These are phyloP conservation scores for Aureobasidium sp. DNA, from an alignment of 2,329 filamentous ascomycete species.

Conservation along the genomic window DNA sequence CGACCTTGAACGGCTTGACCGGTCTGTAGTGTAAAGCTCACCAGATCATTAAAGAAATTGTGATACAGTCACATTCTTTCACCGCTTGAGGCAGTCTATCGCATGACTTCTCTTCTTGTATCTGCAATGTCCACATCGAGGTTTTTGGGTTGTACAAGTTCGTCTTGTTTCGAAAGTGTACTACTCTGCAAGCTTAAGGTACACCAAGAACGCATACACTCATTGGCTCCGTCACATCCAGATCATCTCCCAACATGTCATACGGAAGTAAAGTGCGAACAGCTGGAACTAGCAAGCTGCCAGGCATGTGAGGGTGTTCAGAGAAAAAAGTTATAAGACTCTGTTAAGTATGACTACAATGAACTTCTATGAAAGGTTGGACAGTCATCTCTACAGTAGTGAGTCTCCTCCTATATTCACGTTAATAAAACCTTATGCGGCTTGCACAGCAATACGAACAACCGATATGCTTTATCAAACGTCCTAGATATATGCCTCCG, in stretches of 20 bases:
- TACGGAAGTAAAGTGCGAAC: background rate
- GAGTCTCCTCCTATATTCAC: background rate
- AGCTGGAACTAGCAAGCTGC: background rate
- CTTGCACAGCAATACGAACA: background rate
- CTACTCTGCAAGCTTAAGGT: background rate
- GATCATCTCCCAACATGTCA: background rate
- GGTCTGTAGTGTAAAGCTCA: background rate
- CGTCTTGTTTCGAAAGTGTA: background rate
- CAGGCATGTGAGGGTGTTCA: background rate
- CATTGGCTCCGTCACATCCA: background rate
- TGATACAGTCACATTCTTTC: background rate
- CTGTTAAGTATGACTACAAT: background rate
- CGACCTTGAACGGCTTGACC: background rate
- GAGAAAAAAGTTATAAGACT: background rate
- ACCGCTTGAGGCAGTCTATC: background rate
- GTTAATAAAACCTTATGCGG: background rate
- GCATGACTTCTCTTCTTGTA: background rate
- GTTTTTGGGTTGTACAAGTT: background rate
- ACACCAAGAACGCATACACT: background rate
- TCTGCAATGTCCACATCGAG: background rate
- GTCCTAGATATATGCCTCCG: background rate
- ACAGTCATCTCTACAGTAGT: background rate
- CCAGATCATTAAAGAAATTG: background rate
- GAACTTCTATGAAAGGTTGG: background rate
- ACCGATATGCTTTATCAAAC: background rate